Evolutionary conservation across 2,329 filamentous ascomycete species (phyloP), one percentile per base, ranked within the genome.

Genomic region (Harringtonia aguacate): DNA sequence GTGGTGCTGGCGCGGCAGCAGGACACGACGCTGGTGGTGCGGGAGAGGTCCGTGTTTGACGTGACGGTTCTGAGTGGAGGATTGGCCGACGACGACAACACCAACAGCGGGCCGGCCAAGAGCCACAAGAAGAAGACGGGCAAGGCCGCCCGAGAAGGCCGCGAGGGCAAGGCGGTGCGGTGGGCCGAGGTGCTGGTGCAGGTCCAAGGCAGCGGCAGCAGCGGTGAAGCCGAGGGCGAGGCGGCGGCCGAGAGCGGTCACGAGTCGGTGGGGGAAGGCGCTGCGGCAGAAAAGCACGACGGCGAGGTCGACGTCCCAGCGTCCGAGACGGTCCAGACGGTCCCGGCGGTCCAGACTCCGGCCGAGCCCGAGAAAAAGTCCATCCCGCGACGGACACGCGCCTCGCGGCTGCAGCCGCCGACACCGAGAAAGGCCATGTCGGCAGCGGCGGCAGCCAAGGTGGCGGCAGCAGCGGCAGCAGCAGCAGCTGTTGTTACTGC

Each of bases 131-230:
- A 46, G 44, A 45, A 30, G 27, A 38, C 15, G 6, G n/a, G 12
- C 8, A 36, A 40, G 27, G 22, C 15, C 20, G 27, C n/a, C 7
- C 27, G 47, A 50, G 42, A 44, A 40, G 21, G 39, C 43, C 35
- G n/a, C n/a, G n/a, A 45, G 41, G 46, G 41, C 37, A 62, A 62
- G 51, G 50, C 44, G 8, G 61, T 64, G 4, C 53, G 56, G 24
- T 64, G 61, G 60, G 58, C 55, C 4, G 55, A 59, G 27, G 52
- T 53, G 12, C 46, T 64, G 49, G 55, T 53, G 35, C 53, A 52
- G 27, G 55, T 50, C 39, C 60, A 61, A 42, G 51, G 41, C 45
- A n/a, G n/a, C n/a, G n/a, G n/a, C n/a, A n/a, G n/a, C n/a, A n/a
- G n/a, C n/a, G n/a, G n/a, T n/a, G n/a, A n/a, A n/a, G n/a, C n/a